Percentiles rank a stretch among this genome's conserved stretches.
These are phyloP conservation scores for Pontederia paniculata DNA, from an alignment of 176 grass and related monocot genomes.

Conservation along the genomic window DNA sequence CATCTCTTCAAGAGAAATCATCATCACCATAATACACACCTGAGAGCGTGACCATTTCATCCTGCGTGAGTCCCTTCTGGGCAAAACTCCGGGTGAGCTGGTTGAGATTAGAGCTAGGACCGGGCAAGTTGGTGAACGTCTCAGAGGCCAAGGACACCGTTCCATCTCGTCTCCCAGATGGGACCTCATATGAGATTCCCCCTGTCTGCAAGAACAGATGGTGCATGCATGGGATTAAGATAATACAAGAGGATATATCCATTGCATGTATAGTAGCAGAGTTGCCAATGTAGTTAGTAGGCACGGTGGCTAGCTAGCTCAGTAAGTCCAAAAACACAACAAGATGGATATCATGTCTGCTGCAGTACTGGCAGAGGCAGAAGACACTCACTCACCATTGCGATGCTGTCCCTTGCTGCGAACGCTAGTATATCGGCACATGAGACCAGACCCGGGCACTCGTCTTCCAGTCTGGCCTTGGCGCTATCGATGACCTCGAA, in stretches of 20 bases:
- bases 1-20: no score
- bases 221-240: not conserved
- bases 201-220: slow-evolving; percentile 23
- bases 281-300: not conserved
- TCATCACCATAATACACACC: no score
- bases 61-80: slow-evolving; percentile 26
- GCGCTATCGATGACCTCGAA: slow-evolving; percentile 12
- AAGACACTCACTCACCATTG: not conserved
- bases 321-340: no score
- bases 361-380: no score
- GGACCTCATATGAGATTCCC: slow-evolving; percentile 27
- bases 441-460: not conserved
- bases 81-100: slow-evolving; percentile 29
- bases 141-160: slow-evolving; percentile 29
- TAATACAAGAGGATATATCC: not conserved
- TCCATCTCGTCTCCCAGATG: slow-evolving; percentile 44
- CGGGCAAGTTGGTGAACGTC: slow-evolving; percentile 15
- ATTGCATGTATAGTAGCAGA: not conserved
- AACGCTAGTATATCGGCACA: slow-evolving; percentile 11
- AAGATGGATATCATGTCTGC: no score
- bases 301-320: not conserved
- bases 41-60: slow-evolving; percentile 56
- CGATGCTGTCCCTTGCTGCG: slow-evolving; percentile 5
- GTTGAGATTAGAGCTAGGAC: slow-evolving; percentile 20
- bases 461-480: not conserved